A percentile compares a stretch with the other conserved stretches of the same genome.
Conservation (phyloP, 352 stramenopile species). For the Phytophthora boehmeriae region DNA sequence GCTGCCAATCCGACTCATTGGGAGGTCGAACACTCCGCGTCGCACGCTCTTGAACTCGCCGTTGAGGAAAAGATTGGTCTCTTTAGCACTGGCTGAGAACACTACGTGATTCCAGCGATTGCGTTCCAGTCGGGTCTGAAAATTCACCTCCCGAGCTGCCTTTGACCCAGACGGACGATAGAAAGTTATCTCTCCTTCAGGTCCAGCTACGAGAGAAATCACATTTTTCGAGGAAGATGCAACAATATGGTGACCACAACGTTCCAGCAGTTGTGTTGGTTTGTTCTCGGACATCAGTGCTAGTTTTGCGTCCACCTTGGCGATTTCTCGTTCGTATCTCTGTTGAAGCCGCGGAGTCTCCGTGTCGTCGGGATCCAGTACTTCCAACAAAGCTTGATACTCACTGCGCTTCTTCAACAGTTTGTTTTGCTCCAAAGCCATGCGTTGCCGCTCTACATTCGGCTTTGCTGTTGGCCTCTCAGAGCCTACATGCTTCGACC, state of each 20-base stretch:
- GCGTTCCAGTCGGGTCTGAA: conserved; percentile 46
- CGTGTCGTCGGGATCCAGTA: conserved; percentile 22
- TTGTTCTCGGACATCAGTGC: conserved; percentile 56
- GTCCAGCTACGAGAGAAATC: conserved; percentile 47
- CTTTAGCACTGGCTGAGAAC: conserved; percentile 50
- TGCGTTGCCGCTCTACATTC: conserved; percentile 40
- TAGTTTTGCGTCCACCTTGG: conserved; percentile 64
- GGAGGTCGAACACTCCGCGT: conserved; percentile 62
- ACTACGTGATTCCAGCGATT: conserved; percentile 70
- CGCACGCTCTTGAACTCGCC: conserved; percentile 43
- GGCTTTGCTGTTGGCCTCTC: conserved; percentile 11
- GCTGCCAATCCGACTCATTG: conserved; percentile 51
- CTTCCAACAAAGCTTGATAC: conserved; percentile 33
- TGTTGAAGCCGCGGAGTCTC: conserved; percentile 43
- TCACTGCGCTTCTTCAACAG: conserved; percentile 63
- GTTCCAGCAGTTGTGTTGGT: conserved; percentile 51
- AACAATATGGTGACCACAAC: conserved; percentile 62
- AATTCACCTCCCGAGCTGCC: conserved; percentile 48
- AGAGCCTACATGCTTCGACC: conserved; percentile 35
- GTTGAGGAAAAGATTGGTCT: conserved; percentile 61
- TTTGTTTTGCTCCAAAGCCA: conserved; percentile 58
- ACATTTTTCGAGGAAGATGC: conserved; percentile 59
- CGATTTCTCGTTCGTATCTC: conserved; percentile 63
- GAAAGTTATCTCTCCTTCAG: conserved; percentile 46
- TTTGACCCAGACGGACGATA: conserved; percentile 36